Evolutionary conservation across 805 yeast species (phyloP).

Genomic region (Nakazawaea siamensis): DNA sequence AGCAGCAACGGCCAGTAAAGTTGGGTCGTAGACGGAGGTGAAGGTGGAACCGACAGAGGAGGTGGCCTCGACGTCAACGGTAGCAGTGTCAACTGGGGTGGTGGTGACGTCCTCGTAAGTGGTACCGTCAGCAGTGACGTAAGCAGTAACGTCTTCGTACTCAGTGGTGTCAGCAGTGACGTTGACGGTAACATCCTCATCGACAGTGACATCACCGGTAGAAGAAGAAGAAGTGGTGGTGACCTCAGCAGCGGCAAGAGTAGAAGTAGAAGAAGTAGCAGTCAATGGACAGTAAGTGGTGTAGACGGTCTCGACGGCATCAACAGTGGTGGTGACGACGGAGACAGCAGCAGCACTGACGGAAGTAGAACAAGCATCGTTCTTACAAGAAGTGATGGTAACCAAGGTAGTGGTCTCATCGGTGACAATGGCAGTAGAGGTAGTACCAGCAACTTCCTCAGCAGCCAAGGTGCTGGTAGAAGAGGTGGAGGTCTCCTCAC

Average conservation of each 20-base stretch:
- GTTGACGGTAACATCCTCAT: constrained; percentile 10
- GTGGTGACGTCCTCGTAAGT: constrained; percentile 10
- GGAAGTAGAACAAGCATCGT: constrained; percentile 13
- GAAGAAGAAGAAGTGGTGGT: constrained; percentile 18
- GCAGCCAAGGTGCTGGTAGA: constrained; percentile 13
- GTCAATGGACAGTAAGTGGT: constrained; percentile 30
- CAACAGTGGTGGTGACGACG: constrained; percentile 22
- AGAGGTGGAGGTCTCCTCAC: constrained; percentile 11
- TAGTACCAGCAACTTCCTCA: constrained; percentile 6
- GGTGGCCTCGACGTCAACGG: constrained; percentile 17
- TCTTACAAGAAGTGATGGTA: constrained; percentile 16
- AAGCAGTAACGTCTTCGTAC: constrained; percentile 18
- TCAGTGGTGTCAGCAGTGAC: constrained; percentile 11
- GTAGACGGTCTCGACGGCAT: constrained; percentile 27
- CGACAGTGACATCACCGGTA: constrained; percentile 11
- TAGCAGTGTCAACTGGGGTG: constrained; percentile 12
- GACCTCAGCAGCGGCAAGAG: constrained; percentile 13
- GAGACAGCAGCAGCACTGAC: constrained; percentile 18
- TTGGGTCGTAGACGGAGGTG: constrained; percentile 20
- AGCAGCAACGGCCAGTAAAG: constrained; percentile 15
- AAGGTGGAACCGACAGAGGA: constrained; percentile 20
- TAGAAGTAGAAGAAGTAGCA: constrained; percentile 8
- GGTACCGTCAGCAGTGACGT: constrained; percentile 14
- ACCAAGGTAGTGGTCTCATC: constrained; percentile 17
- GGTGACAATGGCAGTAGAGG: constrained; percentile 11